Percentiles rank a stretch among this genome's conserved stretches.
These are phyloP conservation scores for Candida mesenterica DNA, from an alignment of 1,139 yeast species.

Conservation along the genomic window DNA sequence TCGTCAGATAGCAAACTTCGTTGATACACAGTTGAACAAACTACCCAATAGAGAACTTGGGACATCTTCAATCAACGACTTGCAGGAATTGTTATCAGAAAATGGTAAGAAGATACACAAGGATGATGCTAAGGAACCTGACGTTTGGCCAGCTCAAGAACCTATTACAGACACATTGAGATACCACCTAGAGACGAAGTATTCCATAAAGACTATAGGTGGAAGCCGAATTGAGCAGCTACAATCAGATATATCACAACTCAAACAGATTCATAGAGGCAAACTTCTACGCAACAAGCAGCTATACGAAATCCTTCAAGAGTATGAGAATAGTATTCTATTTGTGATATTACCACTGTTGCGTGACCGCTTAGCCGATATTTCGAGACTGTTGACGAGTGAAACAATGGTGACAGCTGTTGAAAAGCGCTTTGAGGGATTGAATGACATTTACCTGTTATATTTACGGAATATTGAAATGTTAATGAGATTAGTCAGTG, in stretches of 20 bases:
- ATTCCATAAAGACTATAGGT: background rate
- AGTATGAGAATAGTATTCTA: constrained; percentile 30
- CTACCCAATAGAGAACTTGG: constrained; percentile 19
- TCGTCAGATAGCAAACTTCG: constrained; percentile 20
- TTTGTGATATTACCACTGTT: constrained; percentile 31
- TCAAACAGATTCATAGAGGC: constrained; percentile 19
- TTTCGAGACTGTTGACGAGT: constrained; percentile 3
- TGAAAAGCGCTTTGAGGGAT: constrained; percentile 14
- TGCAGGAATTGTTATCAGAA: constrained; percentile 5
- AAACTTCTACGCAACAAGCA: constrained; percentile 23
- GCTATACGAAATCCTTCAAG: constrained; percentile 21
- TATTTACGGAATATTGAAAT: constrained; percentile 12
- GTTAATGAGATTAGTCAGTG: constrained; percentile 9
- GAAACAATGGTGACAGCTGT: constrained; percentile 13
- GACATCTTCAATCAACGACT: background rate
- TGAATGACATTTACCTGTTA: constrained; percentile 10
- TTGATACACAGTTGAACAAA: constrained; percentile 23
- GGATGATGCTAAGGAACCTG: background rate
- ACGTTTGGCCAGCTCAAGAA: background rate
- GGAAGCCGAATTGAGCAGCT: background rate
- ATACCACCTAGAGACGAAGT: constrained; percentile 1
- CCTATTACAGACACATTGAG: background rate
- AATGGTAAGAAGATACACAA: background rate
- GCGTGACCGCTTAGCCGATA: constrained; percentile 20
- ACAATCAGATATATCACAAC: constrained; percentile 17